Evolutionary conservation across 2,329 filamentous ascomycete species (phyloP).

Genomic region (Venturia oleaginea): DNA sequence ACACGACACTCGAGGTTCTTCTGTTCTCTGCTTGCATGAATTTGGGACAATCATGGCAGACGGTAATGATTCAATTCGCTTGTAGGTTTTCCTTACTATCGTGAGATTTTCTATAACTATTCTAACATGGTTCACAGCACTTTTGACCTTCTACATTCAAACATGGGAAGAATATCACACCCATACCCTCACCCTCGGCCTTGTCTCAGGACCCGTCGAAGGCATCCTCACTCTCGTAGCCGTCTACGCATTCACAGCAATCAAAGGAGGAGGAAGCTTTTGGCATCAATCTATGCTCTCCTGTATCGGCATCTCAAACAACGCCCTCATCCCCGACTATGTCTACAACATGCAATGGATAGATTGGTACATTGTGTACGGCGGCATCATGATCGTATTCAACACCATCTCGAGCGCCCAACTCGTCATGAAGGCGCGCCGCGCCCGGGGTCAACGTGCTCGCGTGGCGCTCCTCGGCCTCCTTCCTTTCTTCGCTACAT

Average conservation of each 20-base stretch:
- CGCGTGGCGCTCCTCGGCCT: constrained; percentile 74
- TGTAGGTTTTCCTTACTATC: constrained; percentile 42
- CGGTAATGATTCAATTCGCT: constrained; percentile 72
- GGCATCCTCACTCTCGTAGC: constrained; percentile 76
- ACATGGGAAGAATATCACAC: constrained; percentile 99
- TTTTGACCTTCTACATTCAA: constrained; percentile 96
- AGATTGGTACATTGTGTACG: constrained; percentile 88
- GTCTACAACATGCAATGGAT: constrained; percentile 79
- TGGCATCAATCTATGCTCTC: constrained; percentile 79
- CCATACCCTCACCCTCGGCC: constrained; percentile 82
- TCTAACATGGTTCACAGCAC: constrained; percentile 40
- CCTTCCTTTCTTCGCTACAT: constrained; percentile 68
- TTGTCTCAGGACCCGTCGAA: constrained; percentile 92
- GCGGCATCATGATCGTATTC: constrained; percentile 67
- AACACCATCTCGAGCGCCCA: constrained; percentile 68
- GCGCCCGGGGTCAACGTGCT: constrained; percentile 61
- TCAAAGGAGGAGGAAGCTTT: constrained; percentile 79
- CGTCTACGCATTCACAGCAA: constrained; percentile 76
- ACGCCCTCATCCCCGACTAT: constrained; percentile 54
- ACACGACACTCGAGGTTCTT: constrained; percentile 87
- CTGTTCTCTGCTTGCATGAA: constrained; percentile 91
- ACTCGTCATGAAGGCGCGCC: constrained; percentile 78
- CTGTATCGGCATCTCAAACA: constrained; percentile 58
- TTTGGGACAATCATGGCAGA: constrained; percentile 85
- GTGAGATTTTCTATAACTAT: background rate